Evolutionary conservation across 2,329 filamentous ascomycete genomes (phyloP), one percentile per base, ranked within the genome.

Genomic region (Zelopaecilomyces penicillatus): DNA sequence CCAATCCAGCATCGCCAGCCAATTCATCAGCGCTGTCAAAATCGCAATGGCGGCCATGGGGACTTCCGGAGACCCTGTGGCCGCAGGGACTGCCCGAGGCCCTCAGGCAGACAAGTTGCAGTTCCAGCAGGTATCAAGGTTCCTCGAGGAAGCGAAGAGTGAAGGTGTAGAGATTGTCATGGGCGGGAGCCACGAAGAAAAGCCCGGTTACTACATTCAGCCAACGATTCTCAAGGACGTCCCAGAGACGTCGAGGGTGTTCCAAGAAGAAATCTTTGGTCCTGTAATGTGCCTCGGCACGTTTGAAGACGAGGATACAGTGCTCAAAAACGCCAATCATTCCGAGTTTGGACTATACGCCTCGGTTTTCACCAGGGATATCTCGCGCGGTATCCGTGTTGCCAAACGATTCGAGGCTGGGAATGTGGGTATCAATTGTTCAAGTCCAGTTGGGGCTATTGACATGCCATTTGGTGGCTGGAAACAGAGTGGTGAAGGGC

Each of bases 241-340:
- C 5, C 51, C 51, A 0, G 55, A 60, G n/a, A 42, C 55, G 6
- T 54, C 61, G 26, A 63, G 62, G 45, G 71, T 82, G 41, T 75
- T 74, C 60, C 70, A 72, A 19, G 77, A 83, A 50, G 79, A 83
- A 48, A 70, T 83, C 1, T 84, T 84, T 49, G 80, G 80, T 0
- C 79, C 80, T 0, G 79, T 85, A 4, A 73, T 78, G 0, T 72
- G 71, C 27, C 73, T 83, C 50, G 71, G 71, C 43, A 70, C 49
- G 64, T 65, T 67, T 44, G 52, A 52, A 19, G 57, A 55, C 0
- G 64, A 66, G 28, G 54, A 54, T 0, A 62, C 66, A 35, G 64
- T 60, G 0, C 41, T 67, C 1, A 42, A 37, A 5, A 54, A 57
- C 6, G 62, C 63, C 0, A 66, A 66, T 39, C 51, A 78, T 49